Evolutionary conservation across 78 protist species (phyloP).

Genomic region (slime mould (Dictyostelium discoideum)): DNA sequence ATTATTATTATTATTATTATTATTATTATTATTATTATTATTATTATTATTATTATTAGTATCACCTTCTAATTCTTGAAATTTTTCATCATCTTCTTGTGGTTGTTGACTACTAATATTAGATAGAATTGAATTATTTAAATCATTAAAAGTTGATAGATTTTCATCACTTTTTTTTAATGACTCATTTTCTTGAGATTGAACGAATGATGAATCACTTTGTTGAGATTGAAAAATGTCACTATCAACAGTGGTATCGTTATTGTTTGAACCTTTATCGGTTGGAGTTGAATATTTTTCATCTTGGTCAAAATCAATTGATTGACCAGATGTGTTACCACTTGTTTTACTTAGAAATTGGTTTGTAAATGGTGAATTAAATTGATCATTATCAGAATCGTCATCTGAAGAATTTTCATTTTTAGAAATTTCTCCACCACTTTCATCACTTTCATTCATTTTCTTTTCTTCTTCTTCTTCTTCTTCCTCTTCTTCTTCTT

Average conservation of each 20-base stretch:
- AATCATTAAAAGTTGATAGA: background rate
- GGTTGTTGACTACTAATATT: background rate
- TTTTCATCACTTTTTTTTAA: background rate
- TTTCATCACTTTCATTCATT: background rate
- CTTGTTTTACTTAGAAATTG: background rate
- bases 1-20: background rate
- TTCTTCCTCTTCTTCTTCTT: background rate
- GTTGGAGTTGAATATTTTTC: background rate
- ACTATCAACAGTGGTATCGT: background rate
- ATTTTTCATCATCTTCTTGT: background rate
- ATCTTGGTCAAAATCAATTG: constrained; percentile 20
- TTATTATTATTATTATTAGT: no score
- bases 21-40: no score
- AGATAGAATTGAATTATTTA: background rate
- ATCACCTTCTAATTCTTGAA: background rate
- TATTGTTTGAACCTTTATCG: background rate
- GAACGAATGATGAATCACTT: background rate
- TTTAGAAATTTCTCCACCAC: background rate
- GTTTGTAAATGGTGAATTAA: background rate
- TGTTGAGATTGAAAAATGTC: background rate
- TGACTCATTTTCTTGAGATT: background rate
- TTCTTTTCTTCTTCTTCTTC: background rate
- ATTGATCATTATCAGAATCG: background rate
- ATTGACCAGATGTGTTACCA: background rate
- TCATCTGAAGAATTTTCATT: background rate